These are phyloP conservation scores for Populus deltoides DNA, from an alignment of 345 rosid species.

Conservation along the genomic window DNA sequence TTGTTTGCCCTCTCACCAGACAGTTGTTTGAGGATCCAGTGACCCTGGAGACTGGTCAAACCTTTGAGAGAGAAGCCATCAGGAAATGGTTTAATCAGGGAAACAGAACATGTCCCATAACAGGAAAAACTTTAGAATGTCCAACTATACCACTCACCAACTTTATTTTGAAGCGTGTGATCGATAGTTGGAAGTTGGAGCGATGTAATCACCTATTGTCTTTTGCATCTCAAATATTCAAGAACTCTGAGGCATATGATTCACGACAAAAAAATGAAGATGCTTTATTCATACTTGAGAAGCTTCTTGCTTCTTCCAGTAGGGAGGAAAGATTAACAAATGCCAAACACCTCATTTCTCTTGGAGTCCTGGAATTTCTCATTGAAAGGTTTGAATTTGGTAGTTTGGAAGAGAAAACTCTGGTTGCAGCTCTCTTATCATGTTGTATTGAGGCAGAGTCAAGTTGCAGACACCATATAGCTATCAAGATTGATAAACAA, in stretches of 20 bases:
- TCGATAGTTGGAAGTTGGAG: slow-evolving; percentile 47
- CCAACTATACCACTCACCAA: slow-evolving; percentile 44
- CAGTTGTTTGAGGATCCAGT: slow-evolving; percentile 57
- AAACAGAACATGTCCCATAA: slow-evolving; percentile 54
- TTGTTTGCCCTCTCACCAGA: slow-evolving; percentile 56
- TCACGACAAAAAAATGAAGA: slow-evolving; percentile 22
- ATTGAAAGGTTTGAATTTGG: slow-evolving; percentile 36
- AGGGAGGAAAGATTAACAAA: slow-evolving; percentile 33
- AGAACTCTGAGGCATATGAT: slow-evolving; percentile 9
- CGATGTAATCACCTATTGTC: slow-evolving; percentile 23
- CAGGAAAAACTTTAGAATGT: slow-evolving; percentile 46
- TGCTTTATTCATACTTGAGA: slow-evolving; percentile 38
- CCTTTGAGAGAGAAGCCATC: slow-evolving; percentile 55
- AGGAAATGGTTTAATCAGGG: slow-evolving; percentile 55
- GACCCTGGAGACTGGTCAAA: slow-evolving; percentile 62
- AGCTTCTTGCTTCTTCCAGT: slow-evolving; percentile 39
- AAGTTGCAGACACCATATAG: slow-evolving; percentile 44
- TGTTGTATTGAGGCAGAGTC: slow-evolving; percentile 53
- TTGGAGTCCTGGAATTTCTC: slow-evolving; percentile 53
- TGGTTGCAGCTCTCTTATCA: slow-evolving; percentile 37
- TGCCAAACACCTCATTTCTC: slow-evolving; percentile 42
- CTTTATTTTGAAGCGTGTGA: slow-evolving; percentile 46
- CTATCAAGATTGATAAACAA: slow-evolving; percentile 26
- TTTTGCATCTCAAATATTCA: slow-evolving; percentile 27
- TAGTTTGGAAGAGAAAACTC: slow-evolving; percentile 34